Base-by-base conservation (phyloP, 805 yeast genomes). In the Suhomyces canberraensis region DNA sequence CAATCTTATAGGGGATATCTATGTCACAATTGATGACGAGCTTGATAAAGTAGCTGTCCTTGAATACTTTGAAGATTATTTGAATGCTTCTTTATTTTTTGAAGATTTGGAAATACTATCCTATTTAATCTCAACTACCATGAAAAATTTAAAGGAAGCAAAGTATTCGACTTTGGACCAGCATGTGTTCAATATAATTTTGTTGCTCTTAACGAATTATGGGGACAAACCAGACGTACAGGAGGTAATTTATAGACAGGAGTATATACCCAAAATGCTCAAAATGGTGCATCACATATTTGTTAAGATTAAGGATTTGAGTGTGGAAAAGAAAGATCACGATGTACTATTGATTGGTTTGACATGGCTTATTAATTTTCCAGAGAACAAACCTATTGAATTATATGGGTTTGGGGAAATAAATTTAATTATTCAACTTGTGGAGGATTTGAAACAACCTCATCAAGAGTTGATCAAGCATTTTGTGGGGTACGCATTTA, bases 191-290 rank as follows among this genome's bases (percentile, higher is more conserved):
- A 25, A 25, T 4, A 21, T 32, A n/a, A 13, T 32, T 13, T 17
- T 32, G 13, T 13, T 32, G 7, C 29, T 32, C 11, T 16, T 14
- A 7, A 25, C 35, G 11, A 32, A 32, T 19, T 32, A 32, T 11
- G 21, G 17, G 8, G 8, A 11, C 15, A 17, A 24, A 11, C 9
- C 15, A 11, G 35, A 32, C n/a, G 28, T 25, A 16, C 11, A 14
- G n/a, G 17, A 14, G 4, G 8, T 16, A 7, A 11, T 26, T 16
- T 26, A 26, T 11, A 8, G 26, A 8, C 7, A 24, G 6, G 26
- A 24, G 26, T n/a, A 24, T n/a, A 24, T 24, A 9, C 14, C 26
- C 14, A 8, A 8, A 6, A 8, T 24, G 14, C 5, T 24, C 11
- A 8, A 24, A n/a, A 5, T 24, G 11, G 14, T 24, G 6, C 7